Evolutionary conservation across 2,329 filamentous ascomycete species (phyloP).

Genomic region (Phyllosticta capitalensis): DNA sequence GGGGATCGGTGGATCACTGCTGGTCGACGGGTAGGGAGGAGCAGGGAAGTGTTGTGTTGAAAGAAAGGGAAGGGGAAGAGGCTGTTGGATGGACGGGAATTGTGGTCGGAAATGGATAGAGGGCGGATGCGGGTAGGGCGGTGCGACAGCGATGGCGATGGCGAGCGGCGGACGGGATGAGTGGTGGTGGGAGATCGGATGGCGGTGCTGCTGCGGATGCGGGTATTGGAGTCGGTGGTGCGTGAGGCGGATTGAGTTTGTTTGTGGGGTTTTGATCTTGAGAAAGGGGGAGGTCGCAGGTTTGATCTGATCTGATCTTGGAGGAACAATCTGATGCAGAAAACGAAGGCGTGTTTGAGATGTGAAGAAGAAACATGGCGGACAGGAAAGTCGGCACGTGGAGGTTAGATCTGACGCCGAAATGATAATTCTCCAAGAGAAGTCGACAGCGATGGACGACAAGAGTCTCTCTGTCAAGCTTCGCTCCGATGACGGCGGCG

Average conservation of each 20-base stretch:
- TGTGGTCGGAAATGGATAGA: not conserved
- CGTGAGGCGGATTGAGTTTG: not conserved
- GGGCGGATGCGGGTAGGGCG: not conserved
- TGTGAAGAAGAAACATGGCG: not conserved
- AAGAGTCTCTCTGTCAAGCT: not conserved
- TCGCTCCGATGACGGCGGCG: not conserved
- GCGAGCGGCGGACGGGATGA: not conserved
- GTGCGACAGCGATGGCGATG: not conserved
- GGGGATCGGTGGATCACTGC: no score
- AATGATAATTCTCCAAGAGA: no score
- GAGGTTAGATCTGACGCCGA: not conserved
- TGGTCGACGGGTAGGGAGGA: no score
- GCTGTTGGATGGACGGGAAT: not conserved
- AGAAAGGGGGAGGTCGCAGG: not conserved
- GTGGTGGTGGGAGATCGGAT: not conserved
- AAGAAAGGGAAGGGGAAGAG: not conserved
- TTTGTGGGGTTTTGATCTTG: not conserved
- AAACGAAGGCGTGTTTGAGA: not conserved
- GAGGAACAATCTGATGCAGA: not conserved
- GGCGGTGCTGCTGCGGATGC: not conserved
- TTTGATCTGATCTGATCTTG: not conserved
- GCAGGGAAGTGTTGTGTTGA: no score
- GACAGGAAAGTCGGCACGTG: not conserved
- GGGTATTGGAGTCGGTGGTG: not conserved
- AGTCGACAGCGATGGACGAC: not conserved